phyloP scores from a whole-genome alignment of 768 basidiomycete genomes.

The Coprinopsis strossmayeri region DNA sequence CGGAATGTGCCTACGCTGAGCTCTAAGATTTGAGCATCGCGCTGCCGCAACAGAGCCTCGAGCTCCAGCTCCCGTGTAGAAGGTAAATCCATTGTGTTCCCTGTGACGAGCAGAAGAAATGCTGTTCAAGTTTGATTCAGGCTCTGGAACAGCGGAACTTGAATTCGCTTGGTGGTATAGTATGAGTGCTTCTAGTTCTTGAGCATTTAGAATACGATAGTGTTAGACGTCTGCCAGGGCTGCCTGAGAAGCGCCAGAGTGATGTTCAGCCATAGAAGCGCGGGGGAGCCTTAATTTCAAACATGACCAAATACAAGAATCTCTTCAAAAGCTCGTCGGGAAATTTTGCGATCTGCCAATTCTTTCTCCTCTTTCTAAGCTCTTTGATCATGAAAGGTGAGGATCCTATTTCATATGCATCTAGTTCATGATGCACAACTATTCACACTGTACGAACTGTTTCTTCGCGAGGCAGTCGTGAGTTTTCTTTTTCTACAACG shows the following conservation, averaged over 20 bases:
- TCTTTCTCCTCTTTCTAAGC: not conserved
- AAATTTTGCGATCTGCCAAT: not conserved
- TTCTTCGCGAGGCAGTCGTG: slow-evolving; percentile 37
- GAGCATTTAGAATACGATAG: too few species aligned
- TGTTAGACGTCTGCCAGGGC: too few species aligned
- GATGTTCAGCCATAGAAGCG: too few species aligned
- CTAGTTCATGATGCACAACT: slow-evolving; percentile 45
- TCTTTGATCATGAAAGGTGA: too few species aligned
- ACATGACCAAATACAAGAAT: not conserved
- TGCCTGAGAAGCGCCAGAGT: too few species aligned
- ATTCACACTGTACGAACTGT: slow-evolving; percentile 76
- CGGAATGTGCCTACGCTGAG: slow-evolving; percentile 51
- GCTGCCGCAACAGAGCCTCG: slow-evolving; percentile 68
- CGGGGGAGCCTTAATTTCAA: not conserved
- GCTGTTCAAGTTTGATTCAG: slow-evolving; percentile 5
- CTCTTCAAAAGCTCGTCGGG: not conserved
- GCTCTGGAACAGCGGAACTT: slow-evolving; percentile 3
- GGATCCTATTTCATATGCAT: slow-evolving; percentile 12
- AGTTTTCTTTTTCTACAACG: slow-evolving; percentile 67
- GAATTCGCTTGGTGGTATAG: not conserved
- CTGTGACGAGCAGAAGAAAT: too few species aligned
- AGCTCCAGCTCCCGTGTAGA: slow-evolving; percentile 75
- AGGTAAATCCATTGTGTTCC: slow-evolving; percentile 56
- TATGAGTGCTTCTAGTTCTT: not conserved
- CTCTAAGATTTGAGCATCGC: slow-evolving; percentile 65